phyloP scores from a whole-genome alignment of 2,329 filamentous ascomycete species.

The Fonsecaea monophora region DNA sequence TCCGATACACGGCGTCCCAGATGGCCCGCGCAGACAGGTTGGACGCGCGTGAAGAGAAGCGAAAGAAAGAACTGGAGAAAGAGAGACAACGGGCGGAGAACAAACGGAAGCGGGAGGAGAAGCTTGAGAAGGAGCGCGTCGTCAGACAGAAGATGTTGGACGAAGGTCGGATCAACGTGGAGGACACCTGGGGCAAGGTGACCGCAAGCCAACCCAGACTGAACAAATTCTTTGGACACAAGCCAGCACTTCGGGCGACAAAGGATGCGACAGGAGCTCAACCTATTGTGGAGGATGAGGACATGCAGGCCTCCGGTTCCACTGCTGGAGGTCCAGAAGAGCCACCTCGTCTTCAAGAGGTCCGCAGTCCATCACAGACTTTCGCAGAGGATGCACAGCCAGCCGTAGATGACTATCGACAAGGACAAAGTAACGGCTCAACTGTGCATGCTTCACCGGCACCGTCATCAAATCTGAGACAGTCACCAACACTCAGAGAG shows the following conservation, averaged over 20 bases:
- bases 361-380: neutral
- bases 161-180: slow-evolving; percentile 37
- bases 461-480: neutral
- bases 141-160: slow-evolving; percentile 36
- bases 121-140: slow-evolving; percentile 34
- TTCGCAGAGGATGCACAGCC: neutral
- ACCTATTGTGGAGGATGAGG: neutral
- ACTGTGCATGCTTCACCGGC: neutral
- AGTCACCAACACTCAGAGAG: slow-evolving; percentile 14
- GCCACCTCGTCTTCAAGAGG: neutral
- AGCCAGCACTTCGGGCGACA: neutral
- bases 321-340: neutral
- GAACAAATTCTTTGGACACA: slow-evolving; percentile 37
- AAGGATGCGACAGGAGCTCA: slow-evolving; percentile 6
- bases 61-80: slow-evolving; percentile 35
- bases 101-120: slow-evolving; percentile 39
- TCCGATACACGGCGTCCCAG: slow-evolving; percentile 37
- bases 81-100: slow-evolving; percentile 34
- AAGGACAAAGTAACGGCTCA: neutral
- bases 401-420: neutral
- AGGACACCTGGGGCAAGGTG: slow-evolving; percentile 40
- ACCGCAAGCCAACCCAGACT: slow-evolving; percentile 38
- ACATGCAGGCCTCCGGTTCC: neutral
- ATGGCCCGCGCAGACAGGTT: slow-evolving; percentile 36
- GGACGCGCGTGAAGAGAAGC: slow-evolving; percentile 35